Percentiles rank a stretch among this genome's conserved stretches.
These are phyloP conservation scores for Hyaloscypha variabilis DNA, from an alignment of 495 filamentous ascomycete species.

Conservation along the genomic window DNA sequence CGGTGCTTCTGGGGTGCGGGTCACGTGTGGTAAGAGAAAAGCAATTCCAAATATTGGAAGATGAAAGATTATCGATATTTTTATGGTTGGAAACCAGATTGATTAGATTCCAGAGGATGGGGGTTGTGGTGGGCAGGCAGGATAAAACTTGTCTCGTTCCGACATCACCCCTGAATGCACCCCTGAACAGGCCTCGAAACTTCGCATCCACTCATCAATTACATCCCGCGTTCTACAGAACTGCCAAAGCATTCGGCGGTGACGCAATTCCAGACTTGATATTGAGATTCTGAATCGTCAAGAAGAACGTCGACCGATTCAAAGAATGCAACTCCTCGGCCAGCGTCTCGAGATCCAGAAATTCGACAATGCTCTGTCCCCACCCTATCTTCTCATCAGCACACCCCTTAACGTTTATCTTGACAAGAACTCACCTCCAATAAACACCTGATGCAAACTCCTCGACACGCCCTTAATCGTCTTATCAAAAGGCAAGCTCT, in stretches of 20 bases:
- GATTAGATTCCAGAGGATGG: neutral
- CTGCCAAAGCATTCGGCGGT: neutral
- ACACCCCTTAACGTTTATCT: no score
- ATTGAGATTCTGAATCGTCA: constrained; percentile 5
- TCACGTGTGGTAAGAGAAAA: neutral
- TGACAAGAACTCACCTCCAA: constrained; percentile 7
- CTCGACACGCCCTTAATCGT: constrained; percentile 10
- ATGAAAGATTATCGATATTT: neutral
- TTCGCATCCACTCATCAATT: no score
- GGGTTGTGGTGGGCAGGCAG: neutral
- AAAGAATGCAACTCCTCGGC: neutral
- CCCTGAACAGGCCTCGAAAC: neutral
- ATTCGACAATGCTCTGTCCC: constrained; percentile 3
- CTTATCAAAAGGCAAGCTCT: constrained; percentile 51
- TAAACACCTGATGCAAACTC: constrained; percentile 9
- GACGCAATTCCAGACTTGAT: neutral
- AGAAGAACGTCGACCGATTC: neutral
- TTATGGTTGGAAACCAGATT: neutral
- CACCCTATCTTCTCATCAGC: neutral
- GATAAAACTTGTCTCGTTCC: neutral
- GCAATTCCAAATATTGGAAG: neutral
- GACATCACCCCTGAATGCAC: neutral
- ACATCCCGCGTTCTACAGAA: no score
- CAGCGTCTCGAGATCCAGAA: neutral
- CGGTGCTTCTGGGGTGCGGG: neutral